phyloP scores from a whole-genome alignment of 2,329 filamentous ascomycete species.

The Amylocarpus encephaloides region DNA sequence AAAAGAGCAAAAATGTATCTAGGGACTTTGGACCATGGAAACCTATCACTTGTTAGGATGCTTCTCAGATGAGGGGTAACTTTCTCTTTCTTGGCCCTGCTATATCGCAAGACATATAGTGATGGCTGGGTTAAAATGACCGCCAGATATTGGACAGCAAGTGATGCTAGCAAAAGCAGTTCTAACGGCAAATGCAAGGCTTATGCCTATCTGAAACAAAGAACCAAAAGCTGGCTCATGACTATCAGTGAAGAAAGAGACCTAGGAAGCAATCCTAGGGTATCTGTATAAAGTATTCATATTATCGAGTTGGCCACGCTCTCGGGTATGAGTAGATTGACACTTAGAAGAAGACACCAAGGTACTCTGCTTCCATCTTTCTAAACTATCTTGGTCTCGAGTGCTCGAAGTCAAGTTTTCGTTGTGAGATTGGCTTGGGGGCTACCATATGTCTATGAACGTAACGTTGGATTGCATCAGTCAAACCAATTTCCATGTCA shows the following conservation, averaged over 20 bases:
- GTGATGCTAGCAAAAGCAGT: slow-evolving; percentile 54
- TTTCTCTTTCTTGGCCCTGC: slow-evolving; percentile 37
- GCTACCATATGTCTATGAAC: slow-evolving; percentile 43
- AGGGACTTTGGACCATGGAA: slow-evolving; percentile 52
- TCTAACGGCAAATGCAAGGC: slow-evolving; percentile 49
- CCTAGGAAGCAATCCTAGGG: slow-evolving; percentile 47
- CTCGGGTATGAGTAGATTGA: slow-evolving; percentile 16
- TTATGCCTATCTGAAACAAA: slow-evolving; percentile 50
- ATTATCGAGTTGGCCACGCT: not conserved
- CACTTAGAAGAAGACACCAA: slow-evolving; percentile 52
- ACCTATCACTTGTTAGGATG: slow-evolving; percentile 25
- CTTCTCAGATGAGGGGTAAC: not conserved
- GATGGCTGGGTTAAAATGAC: slow-evolving; percentile 49
- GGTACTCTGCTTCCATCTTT: slow-evolving; percentile 50
- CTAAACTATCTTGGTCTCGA: slow-evolving; percentile 45
- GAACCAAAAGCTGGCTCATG: slow-evolving; percentile 40
- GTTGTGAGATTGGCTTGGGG: slow-evolving; percentile 44
- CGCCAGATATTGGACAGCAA: slow-evolving; percentile 47
- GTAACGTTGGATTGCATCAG: slow-evolving; percentile 47
- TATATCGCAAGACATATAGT: slow-evolving; percentile 42
- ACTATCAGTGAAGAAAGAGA: slow-evolving; percentile 43
- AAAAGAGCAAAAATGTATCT: slow-evolving; percentile 51
- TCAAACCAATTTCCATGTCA: slow-evolving; percentile 42
- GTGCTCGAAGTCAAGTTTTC: slow-evolving; percentile 49
- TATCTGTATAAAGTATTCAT: slow-evolving; percentile 25